A percentile compares a stretch with the other conserved stretches of the same genome.
phyloP scores from a whole-genome alignment of 1,139 yeast genomes.

The Trichomonascaceae sp. region DNA sequence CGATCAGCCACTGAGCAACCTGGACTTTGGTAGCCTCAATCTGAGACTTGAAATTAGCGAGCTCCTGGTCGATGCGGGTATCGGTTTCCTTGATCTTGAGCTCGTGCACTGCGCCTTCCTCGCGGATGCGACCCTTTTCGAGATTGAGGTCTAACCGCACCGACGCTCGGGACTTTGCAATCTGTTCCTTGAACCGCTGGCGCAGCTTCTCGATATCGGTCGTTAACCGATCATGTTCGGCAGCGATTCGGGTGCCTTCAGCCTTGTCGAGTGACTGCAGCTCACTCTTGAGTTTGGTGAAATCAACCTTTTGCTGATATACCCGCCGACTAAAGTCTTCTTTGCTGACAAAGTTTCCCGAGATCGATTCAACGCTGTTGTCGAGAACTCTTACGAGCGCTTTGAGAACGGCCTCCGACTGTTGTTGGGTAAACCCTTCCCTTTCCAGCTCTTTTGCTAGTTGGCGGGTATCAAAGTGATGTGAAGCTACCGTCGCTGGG shows the following conservation, averaged over 20 bases:
- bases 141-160: conserved; percentile 81
- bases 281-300: conserved; percentile 87
- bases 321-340: conserved; percentile 74
- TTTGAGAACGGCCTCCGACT: conserved; percentile 68
- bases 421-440: conserved; percentile 62
- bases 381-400: conserved; percentile 67
- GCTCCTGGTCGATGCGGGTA: conserved; percentile 89
- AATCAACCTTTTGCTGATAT: conserved; percentile 92
- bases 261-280: conserved; percentile 77
- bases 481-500: no score
- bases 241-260: conserved; percentile 68
- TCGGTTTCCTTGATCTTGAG: conserved; percentile 89
- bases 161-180: conserved; percentile 80
- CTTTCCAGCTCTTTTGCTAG: conserved; percentile 56
- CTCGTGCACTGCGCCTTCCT: conserved; percentile 85
- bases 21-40: conserved; percentile 91
- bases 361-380: conserved; percentile 67
- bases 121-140: conserved; percentile 91
- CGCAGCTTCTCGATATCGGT: conserved; percentile 80
- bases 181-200: conserved; percentile 78
- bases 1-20: conserved; percentile 95
- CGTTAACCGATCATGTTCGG: conserved; percentile 76
- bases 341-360: conserved; percentile 65
- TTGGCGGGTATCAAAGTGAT: conserved; percentile 62
- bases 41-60: conserved; percentile 87